A percentile compares a stretch with the other conserved stretches of the same genome.
These are phyloP conservation scores for Baudoinia panamericana DNA, from an alignment of 495 filamentous ascomycete species.

Conservation along the genomic window DNA sequence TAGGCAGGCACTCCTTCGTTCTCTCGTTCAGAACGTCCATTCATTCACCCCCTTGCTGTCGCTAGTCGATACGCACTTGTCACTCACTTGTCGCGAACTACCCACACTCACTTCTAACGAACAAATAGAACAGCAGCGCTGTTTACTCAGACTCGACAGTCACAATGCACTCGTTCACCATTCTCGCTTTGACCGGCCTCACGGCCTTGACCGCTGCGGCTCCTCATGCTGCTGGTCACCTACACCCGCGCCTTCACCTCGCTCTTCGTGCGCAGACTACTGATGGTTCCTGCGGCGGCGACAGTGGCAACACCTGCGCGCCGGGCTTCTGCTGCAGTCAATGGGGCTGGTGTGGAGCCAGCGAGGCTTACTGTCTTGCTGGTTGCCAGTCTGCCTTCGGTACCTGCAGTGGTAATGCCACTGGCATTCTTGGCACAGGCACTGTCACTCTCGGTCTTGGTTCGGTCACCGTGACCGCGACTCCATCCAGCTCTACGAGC, in stretches of 20 bases:
- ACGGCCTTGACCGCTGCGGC: conserved; percentile 1
- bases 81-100: not conserved
- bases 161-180: conserved; percentile 7
- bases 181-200: not conserved
- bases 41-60: conserved; percentile 9
- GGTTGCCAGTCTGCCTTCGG: conserved; percentile 10
- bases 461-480: not conserved
- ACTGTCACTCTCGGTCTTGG: not conserved
- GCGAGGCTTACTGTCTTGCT: conserved; percentile 9
- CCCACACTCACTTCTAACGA: not conserved
- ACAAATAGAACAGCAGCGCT: conserved; percentile 5
- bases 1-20: conserved; percentile 3
- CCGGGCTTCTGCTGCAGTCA: conserved; percentile 16
- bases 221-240: conserved; percentile 1
- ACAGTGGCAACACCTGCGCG: conserved; percentile 6
- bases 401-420: conserved; percentile 2
- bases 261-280: not conserved
- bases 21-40: conserved; percentile 8
- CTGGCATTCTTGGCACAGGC: not conserved
- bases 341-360: conserved; percentile 16
- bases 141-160: not conserved
- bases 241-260: not conserved
- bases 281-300: conserved; percentile 11
- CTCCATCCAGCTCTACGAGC: not conserved
- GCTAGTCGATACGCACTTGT: conserved; percentile 7